Base-by-base conservation (phyloP, 345 rosid species). In the Eucalyptus cloeziana region DNA sequence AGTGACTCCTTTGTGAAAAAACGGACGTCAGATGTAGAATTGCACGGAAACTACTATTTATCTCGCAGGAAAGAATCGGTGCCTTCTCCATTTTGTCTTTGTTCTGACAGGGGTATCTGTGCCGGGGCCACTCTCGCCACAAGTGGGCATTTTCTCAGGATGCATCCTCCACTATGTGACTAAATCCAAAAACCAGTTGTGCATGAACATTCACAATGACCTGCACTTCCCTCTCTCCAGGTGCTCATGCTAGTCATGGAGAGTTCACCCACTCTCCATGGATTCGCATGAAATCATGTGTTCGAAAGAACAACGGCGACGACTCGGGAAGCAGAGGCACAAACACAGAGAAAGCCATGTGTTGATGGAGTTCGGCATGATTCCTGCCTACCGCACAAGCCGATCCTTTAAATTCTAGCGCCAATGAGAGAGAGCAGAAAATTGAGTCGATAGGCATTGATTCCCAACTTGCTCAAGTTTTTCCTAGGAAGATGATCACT, bases 51-150 rank as follows among this genome's bases (percentile, higher is more conserved):
- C 4, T 7, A 31, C 11, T 69, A 69, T 31, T 69, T 69, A 69
- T 16, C 6, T 69, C 0, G 0, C 13, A n/a, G 3, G 37, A 64
- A 64, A 64, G 19, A 7, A n/a, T 7, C 5, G 31, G 37, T 14
- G 33, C 71, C 71, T 30, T 64, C 71, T 64, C 71, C 69, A 25
- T 56, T 56, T 56, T 56, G 62, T 24, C 62, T 56, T 56, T 60
- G 25, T 52, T 52, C 58, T 52, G 58, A 52, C 58, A 52, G 31
- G 30, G 31, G 31, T 11, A 60, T 60, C 31, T 60, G n/a, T 60
- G 67, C 67, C n/a, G 2, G 67, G 67, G 31, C 67, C 67, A 27
- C 67, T 27, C 31, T 60, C 14, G 30, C 67, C 67, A 60, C n/a
- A n/a, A 64, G 71, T 64, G 71, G 19, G 19, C 31, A 30, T 64